phyloP scores from a whole-genome alignment of 2,329 filamentous ascomycete genomes.

The Trichoderma sp. region DNA sequence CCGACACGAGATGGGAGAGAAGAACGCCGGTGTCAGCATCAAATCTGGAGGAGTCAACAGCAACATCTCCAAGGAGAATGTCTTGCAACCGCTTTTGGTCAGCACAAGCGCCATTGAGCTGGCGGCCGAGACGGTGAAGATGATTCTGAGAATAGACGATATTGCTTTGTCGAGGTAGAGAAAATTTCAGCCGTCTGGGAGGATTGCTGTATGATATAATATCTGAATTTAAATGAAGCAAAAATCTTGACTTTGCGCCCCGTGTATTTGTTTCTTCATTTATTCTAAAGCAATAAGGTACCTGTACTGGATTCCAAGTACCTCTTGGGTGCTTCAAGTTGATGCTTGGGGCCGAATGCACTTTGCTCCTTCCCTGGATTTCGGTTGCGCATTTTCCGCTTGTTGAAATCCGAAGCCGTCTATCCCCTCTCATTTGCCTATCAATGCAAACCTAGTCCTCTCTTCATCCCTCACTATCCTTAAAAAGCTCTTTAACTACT shows the following conservation, averaged over 20 bases:
- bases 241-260: not conserved
- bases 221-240: constrained; percentile 16
- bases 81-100: constrained; percentile 90
- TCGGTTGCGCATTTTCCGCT: not conserved
- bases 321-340: not conserved
- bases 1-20: constrained; percentile 90
- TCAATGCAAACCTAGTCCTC: rapidly evolving
- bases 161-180: constrained; percentile 60
- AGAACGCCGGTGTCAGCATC: constrained; percentile 96
- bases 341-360: not conserved
- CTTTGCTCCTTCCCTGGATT: not conserved
- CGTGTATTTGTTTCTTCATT: not conserved
- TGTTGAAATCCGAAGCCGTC: not conserved
- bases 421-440: not conserved
- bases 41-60: constrained; percentile 95
- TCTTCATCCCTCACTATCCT: not conserved
- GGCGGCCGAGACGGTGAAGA: constrained; percentile 97
- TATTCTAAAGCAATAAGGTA: not conserved
- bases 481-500: rapidly evolving
- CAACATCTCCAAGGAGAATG: constrained; percentile 95
- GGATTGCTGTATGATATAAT: constrained; percentile 39
- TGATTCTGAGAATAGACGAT: constrained; percentile 70
- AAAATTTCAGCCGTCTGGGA: constrained; percentile 25
- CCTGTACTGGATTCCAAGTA: not conserved
- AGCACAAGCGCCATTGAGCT: constrained; percentile 97